phyloP scores from a whole-genome alignment of 805 yeast genomes.

The Wickerhamomyces xylosicus region DNA sequence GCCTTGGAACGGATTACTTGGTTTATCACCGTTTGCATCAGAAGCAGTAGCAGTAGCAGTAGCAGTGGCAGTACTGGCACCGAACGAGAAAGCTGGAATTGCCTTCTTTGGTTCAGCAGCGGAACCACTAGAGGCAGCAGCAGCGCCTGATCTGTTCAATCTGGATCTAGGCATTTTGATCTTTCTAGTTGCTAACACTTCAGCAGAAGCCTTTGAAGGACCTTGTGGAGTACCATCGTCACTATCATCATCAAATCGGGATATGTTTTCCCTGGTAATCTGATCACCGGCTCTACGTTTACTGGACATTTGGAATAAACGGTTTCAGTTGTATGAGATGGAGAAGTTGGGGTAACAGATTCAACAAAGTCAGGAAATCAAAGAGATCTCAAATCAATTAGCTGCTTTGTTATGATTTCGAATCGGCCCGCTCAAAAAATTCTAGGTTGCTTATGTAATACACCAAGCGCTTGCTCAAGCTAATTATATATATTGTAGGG shows the following conservation, averaged over 20 bases:
- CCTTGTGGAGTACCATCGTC: constrained; percentile 20
- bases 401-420: too few relatives aligned
- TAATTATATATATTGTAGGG: too few relatives aligned
- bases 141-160: constrained; percentile 14
- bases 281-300: constrained; percentile 65
- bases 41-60: neutral
- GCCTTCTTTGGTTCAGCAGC: constrained; percentile 3
- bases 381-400: too few relatives aligned
- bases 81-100: constrained; percentile 6
- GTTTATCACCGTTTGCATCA: neutral
- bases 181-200: constrained; percentile 57
- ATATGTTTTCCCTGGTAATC: constrained; percentile 41
- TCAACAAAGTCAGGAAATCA: too few relatives aligned
- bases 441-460: too few relatives aligned
- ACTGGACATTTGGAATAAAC: constrained; percentile 40
- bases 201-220: constrained; percentile 43
- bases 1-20: constrained; percentile 5
- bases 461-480: too few relatives aligned
- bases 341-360: too few relatives aligned
- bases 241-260: constrained; percentile 24
- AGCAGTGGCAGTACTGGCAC: neutral
- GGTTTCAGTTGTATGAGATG: too few relatives aligned
- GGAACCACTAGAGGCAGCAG: neutral
- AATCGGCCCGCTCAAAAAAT: too few relatives aligned
- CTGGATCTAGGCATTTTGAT: constrained; percentile 49